Conservation (phyloP, 805 yeast species). For the Wickerhamiella qilinensis region DNA sequence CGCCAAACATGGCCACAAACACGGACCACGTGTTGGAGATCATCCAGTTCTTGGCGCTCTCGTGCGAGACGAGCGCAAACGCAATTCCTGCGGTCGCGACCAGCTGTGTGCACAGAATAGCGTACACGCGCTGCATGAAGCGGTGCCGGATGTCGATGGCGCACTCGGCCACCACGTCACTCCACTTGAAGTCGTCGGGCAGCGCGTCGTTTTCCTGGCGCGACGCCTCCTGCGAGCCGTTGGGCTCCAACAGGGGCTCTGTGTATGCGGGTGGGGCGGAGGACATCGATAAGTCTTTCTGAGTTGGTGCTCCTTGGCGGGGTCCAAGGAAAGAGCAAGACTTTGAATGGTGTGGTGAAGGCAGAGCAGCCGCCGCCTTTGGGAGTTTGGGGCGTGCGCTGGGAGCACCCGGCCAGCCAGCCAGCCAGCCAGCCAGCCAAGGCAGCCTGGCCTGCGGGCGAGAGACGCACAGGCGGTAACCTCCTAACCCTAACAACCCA, state of each 20-base stretch:
- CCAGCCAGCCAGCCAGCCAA: no score
- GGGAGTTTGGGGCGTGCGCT: no score
- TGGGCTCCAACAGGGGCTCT: conserved; percentile 4
- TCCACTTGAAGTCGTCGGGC: conserved; percentile 63
- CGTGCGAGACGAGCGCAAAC: conserved; percentile 30
- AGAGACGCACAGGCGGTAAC: no score
- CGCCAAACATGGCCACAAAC: conserved; percentile 38
- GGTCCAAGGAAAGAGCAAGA: no score
- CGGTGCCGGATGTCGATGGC: conserved; percentile 58
- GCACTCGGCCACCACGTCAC: conserved; percentile 62
- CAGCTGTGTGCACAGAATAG: conserved; percentile 50
- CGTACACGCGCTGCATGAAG: conserved; percentile 66
- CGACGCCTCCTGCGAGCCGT: conserved; percentile 1
- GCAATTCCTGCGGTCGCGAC: conserved; percentile 45
- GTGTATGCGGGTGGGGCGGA: conserved; percentile 3
- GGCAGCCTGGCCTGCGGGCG: no score
- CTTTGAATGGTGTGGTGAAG: no score
- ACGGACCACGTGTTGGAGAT: conserved; percentile 42
- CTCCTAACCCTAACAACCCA: no score
- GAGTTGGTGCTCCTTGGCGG: no score
- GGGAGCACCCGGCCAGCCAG: no score
- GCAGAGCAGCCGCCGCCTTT: no score
- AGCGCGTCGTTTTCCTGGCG: conserved; percentile 12
- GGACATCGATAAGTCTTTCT: no score
- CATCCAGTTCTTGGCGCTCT: conserved; percentile 36